Evolutionary conservation across 2,329 filamentous ascomycete genomes (phyloP).

Genomic region (Dothideomycetidae sp.): DNA sequence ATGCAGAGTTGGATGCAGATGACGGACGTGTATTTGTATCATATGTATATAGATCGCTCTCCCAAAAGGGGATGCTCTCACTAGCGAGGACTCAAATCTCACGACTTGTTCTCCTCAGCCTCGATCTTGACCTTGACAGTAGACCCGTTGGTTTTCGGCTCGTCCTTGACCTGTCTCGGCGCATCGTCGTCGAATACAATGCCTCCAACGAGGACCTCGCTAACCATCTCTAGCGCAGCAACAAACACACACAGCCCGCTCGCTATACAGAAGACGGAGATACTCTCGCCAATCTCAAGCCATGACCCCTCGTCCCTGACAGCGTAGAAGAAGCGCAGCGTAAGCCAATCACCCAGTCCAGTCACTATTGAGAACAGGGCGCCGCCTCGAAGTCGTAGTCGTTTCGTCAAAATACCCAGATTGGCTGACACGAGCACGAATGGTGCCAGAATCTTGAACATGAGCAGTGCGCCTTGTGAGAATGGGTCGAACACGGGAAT

Average conservation of each 20-base stretch:
- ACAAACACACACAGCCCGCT: slow-evolving; percentile 85
- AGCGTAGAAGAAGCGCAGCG: slow-evolving; percentile 94
- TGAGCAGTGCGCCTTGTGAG: slow-evolving; percentile 70
- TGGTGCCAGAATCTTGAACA: slow-evolving; percentile 83
- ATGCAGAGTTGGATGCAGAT: too few relatives aligned
- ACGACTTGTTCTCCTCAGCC: too few relatives aligned
- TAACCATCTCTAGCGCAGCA: slow-evolving; percentile 70
- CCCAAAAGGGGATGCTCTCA: too few relatives aligned
- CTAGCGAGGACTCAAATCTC: too few relatives aligned
- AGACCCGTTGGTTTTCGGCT: slow-evolving; percentile 3
- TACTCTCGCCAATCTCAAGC: slow-evolving; percentile 94
- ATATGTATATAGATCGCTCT: too few relatives aligned
- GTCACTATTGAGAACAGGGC: slow-evolving; percentile 92
- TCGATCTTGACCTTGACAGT: slow-evolving; percentile 5
- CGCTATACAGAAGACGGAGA: slow-evolving; percentile 89
- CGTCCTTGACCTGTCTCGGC: slow-evolving; percentile 1
- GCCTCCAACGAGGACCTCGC: slow-evolving; percentile 66
- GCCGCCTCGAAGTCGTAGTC: slow-evolving; percentile 70
- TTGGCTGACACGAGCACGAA: slow-evolving; percentile 88
- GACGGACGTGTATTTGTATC: too few relatives aligned
- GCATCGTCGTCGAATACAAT: slow-evolving; percentile 47
- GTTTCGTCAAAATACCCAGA: slow-evolving; percentile 78
- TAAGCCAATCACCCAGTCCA: slow-evolving; percentile 79
- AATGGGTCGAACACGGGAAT: slow-evolving; percentile 91
- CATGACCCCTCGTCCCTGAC: slow-evolving; percentile 93